These are phyloP conservation scores for Ascochyta pisi DNA, from an alignment of 2,329 filamentous ascomycete genomes.

Conservation along the genomic window DNA sequence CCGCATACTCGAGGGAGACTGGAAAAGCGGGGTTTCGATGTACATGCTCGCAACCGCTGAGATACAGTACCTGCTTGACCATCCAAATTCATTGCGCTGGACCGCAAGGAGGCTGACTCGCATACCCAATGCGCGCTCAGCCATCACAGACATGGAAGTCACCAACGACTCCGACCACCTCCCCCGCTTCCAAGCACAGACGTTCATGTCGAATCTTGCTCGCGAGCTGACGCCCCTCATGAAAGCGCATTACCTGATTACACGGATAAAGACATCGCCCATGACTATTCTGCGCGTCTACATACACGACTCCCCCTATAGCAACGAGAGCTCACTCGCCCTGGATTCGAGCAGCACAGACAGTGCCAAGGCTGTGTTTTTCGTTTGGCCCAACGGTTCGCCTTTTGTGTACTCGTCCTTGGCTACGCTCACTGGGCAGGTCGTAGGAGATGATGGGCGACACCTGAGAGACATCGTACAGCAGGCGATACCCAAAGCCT, in stretches of 20 bases:
- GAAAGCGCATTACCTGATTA: constrained; percentile 83
- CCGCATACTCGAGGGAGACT: constrained; percentile 64
- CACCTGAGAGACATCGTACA: constrained; percentile 75
- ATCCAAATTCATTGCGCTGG: constrained; percentile 60
- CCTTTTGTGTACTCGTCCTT: constrained; percentile 74
- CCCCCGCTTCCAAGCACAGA: constrained; percentile 80
- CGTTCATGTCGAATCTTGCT: constrained; percentile 79
- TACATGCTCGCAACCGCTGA: constrained; percentile 64
- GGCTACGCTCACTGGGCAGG: constrained; percentile 48
- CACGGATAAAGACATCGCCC: constrained; percentile 72
- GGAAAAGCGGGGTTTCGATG: constrained; percentile 62
- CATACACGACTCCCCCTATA: constrained; percentile 81
- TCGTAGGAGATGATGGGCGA: constrained; percentile 47
- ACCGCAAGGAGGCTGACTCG: constrained; percentile 58
- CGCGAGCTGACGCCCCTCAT: constrained; percentile 76
- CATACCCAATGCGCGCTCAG: constrained; percentile 37
- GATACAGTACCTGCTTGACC: constrained; percentile 61
- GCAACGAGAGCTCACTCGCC: constrained; percentile 54
- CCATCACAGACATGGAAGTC: constrained; percentile 45
- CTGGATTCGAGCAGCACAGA: constrained; percentile 55
- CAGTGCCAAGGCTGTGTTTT: constrained; percentile 73
- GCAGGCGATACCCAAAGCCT: constrained; percentile 80
- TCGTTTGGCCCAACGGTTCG: constrained; percentile 82
- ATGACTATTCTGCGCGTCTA: constrained; percentile 79
- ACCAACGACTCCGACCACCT: constrained; percentile 51